Evolutionary conservation across 139 green algal genomes (phyloP).

Genomic region (Asterochloris erici): DNA sequence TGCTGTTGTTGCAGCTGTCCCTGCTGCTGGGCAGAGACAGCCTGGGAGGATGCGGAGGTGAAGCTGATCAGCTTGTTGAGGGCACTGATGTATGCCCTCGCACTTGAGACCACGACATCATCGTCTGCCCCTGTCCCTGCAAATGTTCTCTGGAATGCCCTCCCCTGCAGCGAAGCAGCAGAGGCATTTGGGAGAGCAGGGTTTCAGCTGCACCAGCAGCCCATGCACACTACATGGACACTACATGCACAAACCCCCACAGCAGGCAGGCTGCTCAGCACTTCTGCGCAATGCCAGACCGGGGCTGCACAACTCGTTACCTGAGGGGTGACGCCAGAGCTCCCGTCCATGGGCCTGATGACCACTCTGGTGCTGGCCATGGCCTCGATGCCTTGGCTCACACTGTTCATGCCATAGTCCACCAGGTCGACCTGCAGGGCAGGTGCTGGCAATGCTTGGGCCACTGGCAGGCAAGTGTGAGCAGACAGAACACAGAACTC

Average conservation of each 20-base stretch:
- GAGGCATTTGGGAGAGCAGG: background rate
- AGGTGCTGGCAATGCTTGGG: too few species aligned
- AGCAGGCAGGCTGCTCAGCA: background rate
- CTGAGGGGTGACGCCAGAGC: constrained; percentile 45
- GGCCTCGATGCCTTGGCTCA: constrained; percentile 95
- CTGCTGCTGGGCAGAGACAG: constrained; percentile 33
- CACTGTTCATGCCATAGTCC: constrained; percentile 88
- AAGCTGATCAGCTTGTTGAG: constrained; percentile 95
- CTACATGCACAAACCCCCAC: background rate
- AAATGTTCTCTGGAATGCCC: constrained; percentile 57
- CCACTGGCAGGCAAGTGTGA: too few species aligned
- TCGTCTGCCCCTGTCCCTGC: constrained; percentile 80
- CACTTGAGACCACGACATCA: constrained; percentile 93
- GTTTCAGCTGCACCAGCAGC: background rate
- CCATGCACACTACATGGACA: background rate
- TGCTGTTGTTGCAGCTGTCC: too few species aligned
- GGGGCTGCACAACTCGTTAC: background rate
- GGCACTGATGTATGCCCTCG: constrained; percentile 87
- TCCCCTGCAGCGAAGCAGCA: constrained; percentile 26
- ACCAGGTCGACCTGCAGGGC: constrained; percentile 46
- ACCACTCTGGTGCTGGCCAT: constrained; percentile 82
- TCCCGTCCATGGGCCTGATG: constrained; percentile 59
- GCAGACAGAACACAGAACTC: too few species aligned
- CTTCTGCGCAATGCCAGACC: background rate
- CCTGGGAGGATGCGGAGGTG: constrained; percentile 23